Percentiles rank a stretch among this genome's conserved stretches.
Conservation (phyloP, 148 eudicot genomes). For the Diospyros kaki region DNA sequence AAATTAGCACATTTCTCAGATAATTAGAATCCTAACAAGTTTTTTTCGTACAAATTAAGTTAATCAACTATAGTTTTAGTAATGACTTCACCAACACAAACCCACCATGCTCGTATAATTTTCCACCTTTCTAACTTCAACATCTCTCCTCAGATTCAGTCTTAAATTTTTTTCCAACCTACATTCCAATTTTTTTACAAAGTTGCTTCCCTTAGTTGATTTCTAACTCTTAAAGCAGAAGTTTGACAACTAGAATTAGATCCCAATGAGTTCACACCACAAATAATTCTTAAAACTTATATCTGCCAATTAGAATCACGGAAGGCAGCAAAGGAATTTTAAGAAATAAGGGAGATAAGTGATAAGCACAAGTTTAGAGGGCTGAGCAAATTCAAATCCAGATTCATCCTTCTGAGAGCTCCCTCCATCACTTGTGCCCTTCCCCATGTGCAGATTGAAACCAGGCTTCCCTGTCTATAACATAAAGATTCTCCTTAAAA, state of each 20-base stretch:
- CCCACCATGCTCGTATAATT: neutral
- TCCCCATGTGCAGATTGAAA: conserved; percentile 22
- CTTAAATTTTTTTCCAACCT: neutral
- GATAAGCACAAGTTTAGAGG: conserved; percentile 39
- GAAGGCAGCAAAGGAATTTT: neutral
- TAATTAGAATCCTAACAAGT: no score
- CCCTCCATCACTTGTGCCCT: conserved; percentile 23
- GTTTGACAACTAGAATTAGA: neutral
- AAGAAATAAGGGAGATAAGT: neutral
- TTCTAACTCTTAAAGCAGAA: neutral
- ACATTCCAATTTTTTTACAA: neutral
- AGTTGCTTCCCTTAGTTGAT: neutral
- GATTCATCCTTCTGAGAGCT: conserved; percentile 36
- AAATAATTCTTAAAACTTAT: neutral
- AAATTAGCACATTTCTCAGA: no score
- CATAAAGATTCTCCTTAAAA: neutral
- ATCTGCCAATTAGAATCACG: neutral
- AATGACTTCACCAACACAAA: neutral
- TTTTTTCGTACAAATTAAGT: no score
- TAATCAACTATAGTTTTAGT: no score
- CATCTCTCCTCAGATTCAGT: neutral
- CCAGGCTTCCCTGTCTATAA: conserved; percentile 22
- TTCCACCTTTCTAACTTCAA: neutral
- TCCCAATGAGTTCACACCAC: neutral
- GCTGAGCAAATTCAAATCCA: conserved; percentile 28